A percentile compares a stretch with the other conserved stretches of the same genome.
Evolutionary conservation across 1,284 basidiomycete species (phyloP).

Genomic region (Trametes sp.): DNA sequence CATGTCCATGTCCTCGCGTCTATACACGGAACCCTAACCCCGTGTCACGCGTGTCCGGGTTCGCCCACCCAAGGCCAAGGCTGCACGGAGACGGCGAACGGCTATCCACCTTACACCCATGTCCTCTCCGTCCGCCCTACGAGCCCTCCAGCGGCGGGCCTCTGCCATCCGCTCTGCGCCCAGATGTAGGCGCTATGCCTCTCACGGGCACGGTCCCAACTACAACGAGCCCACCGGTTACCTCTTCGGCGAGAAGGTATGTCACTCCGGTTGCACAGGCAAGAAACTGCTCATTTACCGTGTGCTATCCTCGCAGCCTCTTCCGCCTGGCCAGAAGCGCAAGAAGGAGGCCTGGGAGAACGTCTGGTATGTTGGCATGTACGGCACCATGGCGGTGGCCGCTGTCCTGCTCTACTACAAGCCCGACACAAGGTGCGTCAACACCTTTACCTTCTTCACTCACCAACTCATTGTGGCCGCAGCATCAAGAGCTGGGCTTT

Average conservation of each 20-base stretch:
- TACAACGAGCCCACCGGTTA: slow-evolving; percentile 91
- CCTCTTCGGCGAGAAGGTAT: slow-evolving; percentile 89
- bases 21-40: slow-evolving; percentile 19
- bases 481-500: slow-evolving; percentile 93
- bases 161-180: slow-evolving; percentile 31
- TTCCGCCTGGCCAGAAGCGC: slow-evolving; percentile 82
- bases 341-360: slow-evolving; percentile 90
- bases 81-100: slow-evolving; percentile 7
- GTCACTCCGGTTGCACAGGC: slow-evolving; percentile 28
- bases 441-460: neutral
- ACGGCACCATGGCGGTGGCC: slow-evolving; percentile 85
- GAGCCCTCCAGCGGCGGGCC: slow-evolving; percentile 38
- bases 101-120: slow-evolving; percentile 38
- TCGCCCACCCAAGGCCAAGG: slow-evolving; percentile 9
- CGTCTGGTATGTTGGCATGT: slow-evolving; percentile 91
- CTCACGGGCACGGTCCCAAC: slow-evolving; percentile 75
- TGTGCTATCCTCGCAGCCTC: slow-evolving; percentile 57
- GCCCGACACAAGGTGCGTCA: slow-evolving; percentile 89
- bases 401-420: slow-evolving; percentile 89
- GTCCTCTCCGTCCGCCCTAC: slow-evolving; percentile 44
- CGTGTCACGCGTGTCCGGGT: neutral
- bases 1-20: slow-evolving; percentile 6
- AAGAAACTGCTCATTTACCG: neutral
- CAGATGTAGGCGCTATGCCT: slow-evolving; percentile 58
- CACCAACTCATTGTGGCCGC: neutral